Evolutionary conservation across 345 rosid species (phyloP), one percentile per base, ranked within the genome.

Genomic region (Citrus unshiu): DNA sequence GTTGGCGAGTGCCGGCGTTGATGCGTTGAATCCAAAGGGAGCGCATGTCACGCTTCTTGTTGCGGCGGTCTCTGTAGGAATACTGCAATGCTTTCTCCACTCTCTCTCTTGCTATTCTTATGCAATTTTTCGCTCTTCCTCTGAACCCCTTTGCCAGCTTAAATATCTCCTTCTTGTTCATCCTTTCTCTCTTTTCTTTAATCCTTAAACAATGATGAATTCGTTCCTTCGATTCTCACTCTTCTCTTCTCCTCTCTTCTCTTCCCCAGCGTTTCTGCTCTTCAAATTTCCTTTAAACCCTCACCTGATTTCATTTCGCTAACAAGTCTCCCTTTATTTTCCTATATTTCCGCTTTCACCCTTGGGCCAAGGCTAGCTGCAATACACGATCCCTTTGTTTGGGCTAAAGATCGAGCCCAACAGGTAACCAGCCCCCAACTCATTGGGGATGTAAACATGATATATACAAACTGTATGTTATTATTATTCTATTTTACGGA

Each of bases 81-180:
- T 93, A 93, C 79, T 92, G 97, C 79, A 95, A 83, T 19, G 99
- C 99, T 87, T 95, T 95, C 94, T 95, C 99, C 6, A 93, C 98
- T 81, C 97, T 89, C 80, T 92, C 98, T 84, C 98, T 85, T 7
- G 98, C 97, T 43, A 95, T 92, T 79, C 95, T 86, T 70, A 92
- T 95, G 85, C 97, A 93, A 69, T 93, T 95, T 87, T 95, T 96
- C 4, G 98, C 98, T 83, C 97, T 90, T 75, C 98, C 98, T 75
- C 97, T 86, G 84, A 95, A 95, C 7, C 99, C 98, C 76, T 92
- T 94, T 0, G 98, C 99, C 40, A 96, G 86, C 85, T 94, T 93
- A 27, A 93, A 81, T 68, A 94, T 88, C 89, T 91, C 88, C 85
- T 91, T 88, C 89, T 95, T 95, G 88, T 96, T 96, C 94, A 96